phyloP scores from a whole-genome alignment of 2,329 filamentous ascomycete genomes.

The Colletotrichum brevisporum region DNA sequence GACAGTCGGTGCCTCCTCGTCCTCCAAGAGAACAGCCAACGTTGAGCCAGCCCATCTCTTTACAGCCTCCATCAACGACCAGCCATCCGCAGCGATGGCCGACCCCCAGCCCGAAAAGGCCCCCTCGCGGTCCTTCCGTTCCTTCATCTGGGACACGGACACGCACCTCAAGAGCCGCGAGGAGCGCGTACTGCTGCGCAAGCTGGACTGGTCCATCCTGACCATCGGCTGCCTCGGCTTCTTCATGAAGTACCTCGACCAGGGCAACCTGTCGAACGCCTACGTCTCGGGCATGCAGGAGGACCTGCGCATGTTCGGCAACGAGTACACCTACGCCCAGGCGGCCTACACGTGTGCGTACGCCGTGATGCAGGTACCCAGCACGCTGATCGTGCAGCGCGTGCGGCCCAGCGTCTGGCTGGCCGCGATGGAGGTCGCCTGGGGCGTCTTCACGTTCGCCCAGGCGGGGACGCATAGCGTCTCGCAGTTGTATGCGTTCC shows the following conservation, averaged over 20 bases:
- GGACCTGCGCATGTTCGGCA: conserved; percentile 45
- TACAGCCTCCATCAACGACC: too few species aligned
- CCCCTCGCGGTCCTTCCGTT: conserved; percentile 44
- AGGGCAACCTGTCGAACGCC: conserved; percentile 45
- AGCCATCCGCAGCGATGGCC: neutral
- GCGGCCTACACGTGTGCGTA: conserved; percentile 45
- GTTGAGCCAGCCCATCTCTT: too few species aligned
- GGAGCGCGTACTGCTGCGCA: conserved; percentile 45
- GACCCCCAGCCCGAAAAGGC: neutral
- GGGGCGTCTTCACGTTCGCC: conserved; percentile 40
- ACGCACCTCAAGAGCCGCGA: conserved; percentile 46
- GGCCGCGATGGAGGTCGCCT: conserved; percentile 45
- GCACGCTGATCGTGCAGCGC: conserved; percentile 47
- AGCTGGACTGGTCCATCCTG: conserved; percentile 45
- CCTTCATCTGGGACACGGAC: conserved; percentile 49
- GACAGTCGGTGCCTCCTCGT: too few species aligned
- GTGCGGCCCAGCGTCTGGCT: conserved; percentile 48
- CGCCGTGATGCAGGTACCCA: conserved; percentile 46
- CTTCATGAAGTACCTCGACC: conserved; percentile 46
- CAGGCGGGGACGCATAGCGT: conserved; percentile 37
- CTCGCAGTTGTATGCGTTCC: conserved; percentile 57
- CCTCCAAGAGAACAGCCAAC: too few species aligned
- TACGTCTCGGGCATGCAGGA: conserved; percentile 48
- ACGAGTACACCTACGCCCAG: conserved; percentile 45
- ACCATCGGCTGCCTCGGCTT: conserved; percentile 34